Base-by-base conservation (phyloP, 2,329 filamentous ascomycete species). In the Aspergillus ibericus region DNA sequence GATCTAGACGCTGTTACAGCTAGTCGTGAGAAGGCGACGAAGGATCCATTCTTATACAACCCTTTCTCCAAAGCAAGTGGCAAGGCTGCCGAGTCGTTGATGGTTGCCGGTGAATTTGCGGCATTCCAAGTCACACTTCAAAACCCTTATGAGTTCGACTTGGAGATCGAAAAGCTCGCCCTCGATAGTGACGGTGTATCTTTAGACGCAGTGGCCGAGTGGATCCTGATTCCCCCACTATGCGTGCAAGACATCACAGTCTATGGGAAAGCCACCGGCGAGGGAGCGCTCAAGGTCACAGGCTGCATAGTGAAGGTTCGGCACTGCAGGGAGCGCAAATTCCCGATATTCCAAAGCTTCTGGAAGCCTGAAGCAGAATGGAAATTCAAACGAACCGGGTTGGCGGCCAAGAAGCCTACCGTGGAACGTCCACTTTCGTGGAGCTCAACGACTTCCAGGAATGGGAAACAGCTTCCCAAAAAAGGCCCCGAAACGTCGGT, bases 41-140 rank as follows among this genome's bases (percentile, higher is more conserved):
- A 82, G 63, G 92, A 95, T 61, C 95, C 95, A 0, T 96, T 99
- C 67, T 90, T 99, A 58, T 96, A 98, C 72, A 97, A 97, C 69
- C 92, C 95, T 0, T 98, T 97, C 69, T 77, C 92, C 18, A 92
- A 92, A 74, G 71, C 88, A 53, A 82, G 83, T 22, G 79, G 79
- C 16, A 77, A 74, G 22, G 80, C 82, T 1, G 79, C 84, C 12
- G 87, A 92, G 59, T 83, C 83, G 58, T 83, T 92, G 1, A 80
- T 97, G 29, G 90, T 98, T 18, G 87, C 91, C 4, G 88, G 87
- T 15, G 93, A 98, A 73, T 77, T 85, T 58, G 88, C 90, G 2
- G 86, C 84, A 4, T 96, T 97, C 74, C 84, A 85, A 65, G 83
- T 98, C 29, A 92, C 90, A 1, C 80, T 99, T 16, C 95, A 98